Conservation (phyloP, 1,284 basidiomycete species). For the Cryptococcus depauperatus region DNA sequence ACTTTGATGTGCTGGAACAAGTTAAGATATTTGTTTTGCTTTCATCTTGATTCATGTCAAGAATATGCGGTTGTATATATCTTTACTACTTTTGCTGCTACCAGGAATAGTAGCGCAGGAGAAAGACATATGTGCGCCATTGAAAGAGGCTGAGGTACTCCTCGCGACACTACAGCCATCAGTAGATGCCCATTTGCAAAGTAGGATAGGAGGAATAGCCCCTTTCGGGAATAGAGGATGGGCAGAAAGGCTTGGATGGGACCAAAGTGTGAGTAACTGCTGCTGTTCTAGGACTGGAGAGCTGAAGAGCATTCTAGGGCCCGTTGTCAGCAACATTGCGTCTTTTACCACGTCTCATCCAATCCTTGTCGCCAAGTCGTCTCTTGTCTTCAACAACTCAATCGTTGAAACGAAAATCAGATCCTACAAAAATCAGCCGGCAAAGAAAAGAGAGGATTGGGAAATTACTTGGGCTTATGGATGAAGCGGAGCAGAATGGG, state of each 20-base stretch:
- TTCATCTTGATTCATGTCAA: no score
- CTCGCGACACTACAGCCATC: slow-evolving; percentile 23
- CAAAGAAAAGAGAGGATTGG: slow-evolving; percentile 48
- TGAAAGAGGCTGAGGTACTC: slow-evolving; percentile 25
- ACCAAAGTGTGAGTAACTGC: slow-evolving; percentile 20
- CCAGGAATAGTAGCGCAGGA: neutral
- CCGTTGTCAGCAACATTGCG: slow-evolving; percentile 34
- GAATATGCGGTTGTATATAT: neutral
- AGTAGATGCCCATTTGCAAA: slow-evolving; percentile 21
- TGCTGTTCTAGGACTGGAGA: neutral
- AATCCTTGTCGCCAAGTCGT: slow-evolving; percentile 53
- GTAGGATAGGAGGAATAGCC: slow-evolving; percentile 16
- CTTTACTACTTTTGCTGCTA: neutral
- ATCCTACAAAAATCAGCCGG: slow-evolving; percentile 43
- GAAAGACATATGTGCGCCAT: slow-evolving; percentile 16
- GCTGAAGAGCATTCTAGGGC: slow-evolving; percentile 19
- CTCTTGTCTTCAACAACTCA: slow-evolving; percentile 47
- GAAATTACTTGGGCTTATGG: slow-evolving; percentile 65
- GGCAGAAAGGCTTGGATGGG: slow-evolving; percentile 33
- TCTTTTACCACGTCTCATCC: slow-evolving; percentile 26
- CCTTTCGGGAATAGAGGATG: slow-evolving; percentile 18
- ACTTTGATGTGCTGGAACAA: no score
- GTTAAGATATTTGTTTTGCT: no score
- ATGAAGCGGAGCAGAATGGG: slow-evolving; percentile 69
- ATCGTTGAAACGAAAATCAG: neutral